Base-by-base conservation (phyloP, 768 basidiomycete genomes). In the Phlebiopsis flavidoalba region DNA sequence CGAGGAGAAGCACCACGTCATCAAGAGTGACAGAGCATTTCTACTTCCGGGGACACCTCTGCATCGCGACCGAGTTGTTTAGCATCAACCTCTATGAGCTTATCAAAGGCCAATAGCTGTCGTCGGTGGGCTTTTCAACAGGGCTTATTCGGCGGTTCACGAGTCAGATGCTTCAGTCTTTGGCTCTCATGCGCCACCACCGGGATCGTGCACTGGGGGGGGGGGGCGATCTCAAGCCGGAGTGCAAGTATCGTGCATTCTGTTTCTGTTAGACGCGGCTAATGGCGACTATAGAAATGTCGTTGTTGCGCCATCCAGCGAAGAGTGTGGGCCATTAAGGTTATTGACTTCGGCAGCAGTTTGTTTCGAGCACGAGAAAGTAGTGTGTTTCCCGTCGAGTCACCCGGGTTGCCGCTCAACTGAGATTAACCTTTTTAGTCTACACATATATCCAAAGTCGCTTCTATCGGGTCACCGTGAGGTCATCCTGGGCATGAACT, bases 361-460 rank as follows among this genome's bases (percentile, higher is more conserved):
- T n/a, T 99, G 97, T 73, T 89, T 98, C 64, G 97, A 98, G 72
- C 89, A 96, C 66, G 97, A 98, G 77, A 98, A 79, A 96, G 95
- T 96, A 69, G 62, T 89, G 45, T 43, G 26, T 15, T 15, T 51
- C 8, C 35, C n/a, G n/a, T 35, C 47, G 47, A 37, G 6, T 1
- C 3, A 45, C 59, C 26, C 36, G 49, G n/a, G 43, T 33, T 46
- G 26, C 52, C 50, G 50, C 22, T 24, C 55, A 48, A 58, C 43
- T 69, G 35, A 67, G 55, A 37, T 51, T 3, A 47, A 61, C 49
- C 47, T 24, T 4, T 63, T 3, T 8, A 99, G 97, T 99, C 64
- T 99, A 98, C 73, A 99, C 97, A 1, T 99, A 99, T 71, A 98
- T 99, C 65, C 97, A 98, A 74, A 96, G 94, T 76, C 92, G 97